phyloP scores from a whole-genome alignment of 805 yeast species.

The Priceomyces haplophilus region DNA sequence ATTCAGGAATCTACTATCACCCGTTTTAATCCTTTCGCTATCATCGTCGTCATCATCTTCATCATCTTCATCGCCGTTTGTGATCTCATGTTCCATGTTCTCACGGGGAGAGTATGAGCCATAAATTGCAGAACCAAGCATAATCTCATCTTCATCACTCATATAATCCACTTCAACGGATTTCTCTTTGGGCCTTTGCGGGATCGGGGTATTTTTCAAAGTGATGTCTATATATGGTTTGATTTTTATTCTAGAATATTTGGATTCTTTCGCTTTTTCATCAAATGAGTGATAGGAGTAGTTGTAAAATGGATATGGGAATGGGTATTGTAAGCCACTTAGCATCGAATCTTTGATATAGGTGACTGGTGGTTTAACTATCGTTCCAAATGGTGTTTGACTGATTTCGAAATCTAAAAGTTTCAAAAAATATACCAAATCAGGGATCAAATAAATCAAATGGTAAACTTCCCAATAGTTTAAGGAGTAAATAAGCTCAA shows the following conservation, averaged over 20 bases:
- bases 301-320: constrained; percentile 45
- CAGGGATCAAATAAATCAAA: constrained; percentile 29
- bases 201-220: constrained; percentile 17
- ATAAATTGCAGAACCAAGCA: neutral
- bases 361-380: constrained; percentile 40
- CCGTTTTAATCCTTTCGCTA: constrained; percentile 6
- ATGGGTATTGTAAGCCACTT: constrained; percentile 43
- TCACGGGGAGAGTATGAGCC: constrained; percentile 2
- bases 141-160: neutral
- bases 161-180: neutral
- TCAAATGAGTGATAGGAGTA: constrained; percentile 40
- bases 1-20: constrained; percentile 10
- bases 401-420: constrained; percentile 33
- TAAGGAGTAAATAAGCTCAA: constrained; percentile 34
- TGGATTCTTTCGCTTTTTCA: constrained; percentile 22
- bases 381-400: constrained; percentile 35
- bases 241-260: constrained; percentile 25
- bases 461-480: constrained; percentile 47
- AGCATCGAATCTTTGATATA: constrained; percentile 32
- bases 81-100: constrained; percentile 7
- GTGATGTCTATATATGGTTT: constrained; percentile 37
- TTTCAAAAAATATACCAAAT: constrained; percentile 31
- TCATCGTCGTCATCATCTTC: constrained; percentile 5
- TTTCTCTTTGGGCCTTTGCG: neutral
- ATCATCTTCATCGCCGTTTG: constrained; percentile 7